Evolutionary conservation across 805 yeast genomes (phyloP).

Genomic region (Hanseniaspora lachancei): DNA sequence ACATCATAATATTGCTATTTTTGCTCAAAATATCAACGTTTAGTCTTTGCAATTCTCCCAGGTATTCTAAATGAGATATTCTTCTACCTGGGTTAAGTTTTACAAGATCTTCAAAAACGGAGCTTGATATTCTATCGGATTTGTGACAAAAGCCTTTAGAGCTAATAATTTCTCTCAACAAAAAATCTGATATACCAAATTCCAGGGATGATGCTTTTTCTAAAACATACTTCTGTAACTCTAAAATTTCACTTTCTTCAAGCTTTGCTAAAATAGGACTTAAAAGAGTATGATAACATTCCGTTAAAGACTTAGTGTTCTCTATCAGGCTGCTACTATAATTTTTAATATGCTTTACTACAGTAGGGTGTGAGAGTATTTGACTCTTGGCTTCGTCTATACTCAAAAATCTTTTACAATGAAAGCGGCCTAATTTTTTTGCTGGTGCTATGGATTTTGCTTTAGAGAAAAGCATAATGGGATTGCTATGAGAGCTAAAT

Average conservation of each 20-base stretch:
- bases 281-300: neutral
- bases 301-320: neutral
- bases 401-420: neutral
- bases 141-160: neutral
- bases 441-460: neutral
- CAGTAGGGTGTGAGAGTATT: neutral
- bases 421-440: neutral
- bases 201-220: neutral
- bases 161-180: constrained; percentile 16
- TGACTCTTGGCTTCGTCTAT: neutral
- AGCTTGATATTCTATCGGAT: neutral
- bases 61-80: constrained; percentile 1
- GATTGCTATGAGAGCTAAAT: no score
- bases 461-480: no score
- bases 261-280: neutral
- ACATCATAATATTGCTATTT: constrained; percentile 20
- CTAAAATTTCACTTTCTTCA: neutral
- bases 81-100: constrained; percentile 12
- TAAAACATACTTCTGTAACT: constrained; percentile 1
- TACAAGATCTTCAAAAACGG: constrained; percentile 3
- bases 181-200: constrained; percentile 15
- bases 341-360: neutral
- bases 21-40: neutral
- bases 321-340: neutral
- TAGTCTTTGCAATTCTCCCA: neutral